Conservation (phyloP, 345 rosid genomes). For the Atalantia buxifolia region DNA sequence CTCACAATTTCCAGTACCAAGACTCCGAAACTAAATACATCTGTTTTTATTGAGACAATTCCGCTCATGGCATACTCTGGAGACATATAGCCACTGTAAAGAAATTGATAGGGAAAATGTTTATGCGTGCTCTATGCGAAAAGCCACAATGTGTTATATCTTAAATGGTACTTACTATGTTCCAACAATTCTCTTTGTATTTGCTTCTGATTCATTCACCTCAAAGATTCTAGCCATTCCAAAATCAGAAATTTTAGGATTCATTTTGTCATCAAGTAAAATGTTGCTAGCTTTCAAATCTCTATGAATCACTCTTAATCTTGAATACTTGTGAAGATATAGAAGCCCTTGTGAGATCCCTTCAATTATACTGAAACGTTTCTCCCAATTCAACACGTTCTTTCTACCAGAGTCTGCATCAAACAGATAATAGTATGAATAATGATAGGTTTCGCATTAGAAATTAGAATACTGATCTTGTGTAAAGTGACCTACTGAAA, state of each 20-base stretch:
- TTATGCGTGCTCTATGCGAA: background rate
- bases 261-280: constrained; percentile 13
- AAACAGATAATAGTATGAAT: background rate
- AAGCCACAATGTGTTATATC: background rate
- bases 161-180: background rate
- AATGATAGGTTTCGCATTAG: background rate
- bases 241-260: constrained; percentile 17
- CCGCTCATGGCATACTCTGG: constrained; percentile 16
- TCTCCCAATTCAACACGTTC: constrained; percentile 3
- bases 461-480: background rate
- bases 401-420: background rate
- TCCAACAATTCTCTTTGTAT: constrained; percentile 13
- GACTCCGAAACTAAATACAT: constrained; percentile 18
- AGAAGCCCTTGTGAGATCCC: constrained; percentile 17
- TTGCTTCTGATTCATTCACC: background rate
- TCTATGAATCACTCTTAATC: constrained; percentile 9
- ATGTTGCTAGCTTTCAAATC: constrained; percentile 14
- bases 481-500: background rate
- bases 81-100: constrained; percentile 1
- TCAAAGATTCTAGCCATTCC: constrained; percentile 5
- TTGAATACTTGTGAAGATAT: constrained; percentile 13
- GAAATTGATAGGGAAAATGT: background rate
- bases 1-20: constrained; percentile 14
- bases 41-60: constrained; percentile 1
- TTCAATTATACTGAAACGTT: constrained; percentile 4